Evolutionary conservation across 129 eudicot genomes (phyloP).

Genomic region (Flaveria robusta): DNA sequence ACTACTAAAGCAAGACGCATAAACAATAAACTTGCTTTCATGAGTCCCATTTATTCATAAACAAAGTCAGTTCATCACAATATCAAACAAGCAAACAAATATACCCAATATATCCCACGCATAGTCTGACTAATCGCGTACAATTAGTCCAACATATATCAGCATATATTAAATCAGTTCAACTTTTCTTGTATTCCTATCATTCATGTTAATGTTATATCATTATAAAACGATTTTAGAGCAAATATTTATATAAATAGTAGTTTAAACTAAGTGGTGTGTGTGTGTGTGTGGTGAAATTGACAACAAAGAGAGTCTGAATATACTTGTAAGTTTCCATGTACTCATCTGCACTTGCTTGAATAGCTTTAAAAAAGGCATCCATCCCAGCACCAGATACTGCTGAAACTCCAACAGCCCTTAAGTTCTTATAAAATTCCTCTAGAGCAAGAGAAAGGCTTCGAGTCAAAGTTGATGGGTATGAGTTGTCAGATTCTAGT

Average conservation of each 20-base stretch:
- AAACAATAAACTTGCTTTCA: too few species aligned
- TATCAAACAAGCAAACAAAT: too few species aligned
- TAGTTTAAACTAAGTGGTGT: slow-evolving; percentile 16
- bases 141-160: too few species aligned
- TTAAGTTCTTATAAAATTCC: slow-evolving; percentile 80
- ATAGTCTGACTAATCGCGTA: too few species aligned
- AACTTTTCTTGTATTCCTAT: neutral
- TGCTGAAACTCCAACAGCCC: slow-evolving; percentile 94
- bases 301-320: neutral
- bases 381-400: slow-evolving; percentile 92
- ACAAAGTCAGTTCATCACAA: too few species aligned
- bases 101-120: too few species aligned
- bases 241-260: slow-evolving; percentile 3
- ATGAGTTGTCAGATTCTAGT: slow-evolving; percentile 76
- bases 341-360: slow-evolving; percentile 91
- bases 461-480: slow-evolving; percentile 79
- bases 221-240: neutral
- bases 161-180: neutral
- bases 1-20: neutral
- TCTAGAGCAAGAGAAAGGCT: slow-evolving; percentile 86
- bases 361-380: slow-evolving; percentile 73
- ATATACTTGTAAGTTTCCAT: slow-evolving; percentile 88
- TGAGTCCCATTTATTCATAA: too few species aligned
- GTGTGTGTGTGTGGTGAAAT: slow-evolving; percentile 4
- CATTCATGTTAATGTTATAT: slow-evolving; percentile 8